These are phyloP conservation scores for Strobilomyces echinocephalus DNA, from an alignment of 768 basidiomycete genomes.

Conservation along the genomic window DNA sequence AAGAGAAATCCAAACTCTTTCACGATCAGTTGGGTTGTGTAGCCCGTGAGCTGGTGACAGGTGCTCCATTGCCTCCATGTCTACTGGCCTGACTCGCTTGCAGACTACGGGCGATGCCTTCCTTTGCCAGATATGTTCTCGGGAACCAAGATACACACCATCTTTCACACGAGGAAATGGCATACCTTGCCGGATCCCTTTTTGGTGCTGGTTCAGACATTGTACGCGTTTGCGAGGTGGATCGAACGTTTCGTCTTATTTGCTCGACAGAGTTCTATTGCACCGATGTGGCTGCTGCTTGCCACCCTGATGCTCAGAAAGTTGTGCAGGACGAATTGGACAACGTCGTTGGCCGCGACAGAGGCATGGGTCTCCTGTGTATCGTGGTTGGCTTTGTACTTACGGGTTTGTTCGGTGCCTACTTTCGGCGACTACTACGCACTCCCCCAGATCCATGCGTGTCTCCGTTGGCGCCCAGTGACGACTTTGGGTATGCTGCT, in stretches of 20 bases:
- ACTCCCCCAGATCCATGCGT: slow-evolving; percentile 36
- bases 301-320: slow-evolving; percentile 48
- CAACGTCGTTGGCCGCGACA: slow-evolving; percentile 43
- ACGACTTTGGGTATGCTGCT: slow-evolving; percentile 26
- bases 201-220: slow-evolving; percentile 68
- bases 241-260: neutral
- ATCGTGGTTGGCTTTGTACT: neutral
- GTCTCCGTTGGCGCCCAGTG: slow-evolving; percentile 40
- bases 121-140: slow-evolving; percentile 56
- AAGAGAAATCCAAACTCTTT: slow-evolving; percentile 53
- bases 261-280: slow-evolving; percentile 43
- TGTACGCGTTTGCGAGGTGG: slow-evolving; percentile 20
- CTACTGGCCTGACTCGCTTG: neutral
- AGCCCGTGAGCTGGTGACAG: slow-evolving; percentile 38
- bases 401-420: slow-evolving; percentile 28
- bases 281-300: slow-evolving; percentile 56
- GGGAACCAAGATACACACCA: slow-evolving; percentile 51
- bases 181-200: slow-evolving; percentile 60
- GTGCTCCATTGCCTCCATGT: neutral
- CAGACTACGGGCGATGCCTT: slow-evolving; percentile 26
- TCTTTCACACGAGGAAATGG: slow-evolving; percentile 52
- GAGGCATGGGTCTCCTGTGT: slow-evolving; percentile 12
- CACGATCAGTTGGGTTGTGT: slow-evolving; percentile 48
- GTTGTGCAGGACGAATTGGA: slow-evolving; percentile 55
- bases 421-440: slow-evolving; percentile 36